phyloP scores from a whole-genome alignment of 2,329 filamentous ascomycete genomes.

The Colletotrichum coccodes region DNA sequence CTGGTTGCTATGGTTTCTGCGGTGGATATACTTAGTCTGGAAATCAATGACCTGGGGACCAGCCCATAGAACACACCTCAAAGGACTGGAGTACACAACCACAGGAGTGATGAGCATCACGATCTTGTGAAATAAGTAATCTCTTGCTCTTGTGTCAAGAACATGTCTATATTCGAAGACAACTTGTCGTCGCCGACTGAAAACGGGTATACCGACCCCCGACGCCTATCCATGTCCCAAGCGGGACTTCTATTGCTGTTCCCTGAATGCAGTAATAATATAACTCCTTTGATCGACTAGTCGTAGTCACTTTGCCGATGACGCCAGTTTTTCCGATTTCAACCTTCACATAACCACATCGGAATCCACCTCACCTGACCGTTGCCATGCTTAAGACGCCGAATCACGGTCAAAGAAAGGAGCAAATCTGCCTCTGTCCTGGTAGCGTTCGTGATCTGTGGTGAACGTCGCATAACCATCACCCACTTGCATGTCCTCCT shows the following conservation, averaged over 20 bases:
- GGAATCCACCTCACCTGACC: conserved; percentile 33
- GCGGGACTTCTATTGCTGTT: background rate
- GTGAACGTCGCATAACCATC: conserved; percentile 13
- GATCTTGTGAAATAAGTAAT: background rate
- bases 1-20: background rate
- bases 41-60: background rate
- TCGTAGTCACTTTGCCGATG: background rate
- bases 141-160: background rate
- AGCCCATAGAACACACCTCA: background rate
- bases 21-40: background rate
- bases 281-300: background rate
- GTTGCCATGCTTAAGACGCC: conserved; percentile 27
- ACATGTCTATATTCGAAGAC: conserved; percentile 3
- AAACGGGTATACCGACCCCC: conserved; percentile 23
- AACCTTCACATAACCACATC: background rate
- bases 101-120: background rate
- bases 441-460: conserved; percentile 25
- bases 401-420: conserved; percentile 29
- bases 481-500: conserved; percentile 15
- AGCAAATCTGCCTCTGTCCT: conserved; percentile 26
- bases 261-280: background rate
- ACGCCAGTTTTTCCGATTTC: background rate
- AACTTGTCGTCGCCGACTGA: background rate
- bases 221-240: conserved; percentile 14
- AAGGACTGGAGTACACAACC: background rate